Base-by-base conservation (phyloP, 208 protist genomes). In the Crithidia fasciculata region DNA sequence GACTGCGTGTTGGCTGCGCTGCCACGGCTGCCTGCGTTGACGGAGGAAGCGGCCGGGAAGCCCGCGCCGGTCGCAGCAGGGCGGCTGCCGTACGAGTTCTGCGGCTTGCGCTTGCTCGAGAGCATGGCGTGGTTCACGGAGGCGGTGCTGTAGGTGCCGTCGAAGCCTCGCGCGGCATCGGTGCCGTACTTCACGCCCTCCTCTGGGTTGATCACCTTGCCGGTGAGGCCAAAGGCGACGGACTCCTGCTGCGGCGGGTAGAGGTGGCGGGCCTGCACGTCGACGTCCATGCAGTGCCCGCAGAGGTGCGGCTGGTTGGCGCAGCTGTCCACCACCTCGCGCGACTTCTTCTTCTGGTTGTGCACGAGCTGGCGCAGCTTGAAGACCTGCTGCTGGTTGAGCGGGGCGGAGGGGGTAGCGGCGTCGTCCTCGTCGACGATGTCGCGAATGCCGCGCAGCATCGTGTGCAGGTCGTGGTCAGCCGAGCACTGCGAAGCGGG, bases 61-160 rank as follows among this genome's bases (percentile, higher is more conserved):
- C 94, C 87, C n/a, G 92, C 78, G 53, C 91, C 91, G 44, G 83
- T 84, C 15, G 89, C 91, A 81, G 91, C 87, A 2, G 91, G 91
- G 66, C 93, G 87, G 41, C 81, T 66, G 76, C 86, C 92, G 88
- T 89, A 93, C 72, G 72, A 78, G 43, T 18, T 68, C 18, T 83
- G 50, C 47, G 72, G 80, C 19, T 43, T 61, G 49, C 12, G 43
- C 54, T 81, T 82, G 67, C 73, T 70, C 12, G 82, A 74, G 37
- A 86, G 57, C 61, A 72, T 49, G 13, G 58, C 50, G 5, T 47
- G 57, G 53, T 86, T 74, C 44, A 85, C 66, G 44, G 59, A 66
- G 39, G 65, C 62, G 19, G 67, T 60, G 76, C 74, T 74, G 80
- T 85, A 89, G 37, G 75, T 82, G 64, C 83, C 85, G 53, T 86